A percentile compares a stretch with the other conserved stretches of the same genome.
Conservation (phyloP, 1,284 basidiomycete species). For the Flammula alnicola region DNA sequence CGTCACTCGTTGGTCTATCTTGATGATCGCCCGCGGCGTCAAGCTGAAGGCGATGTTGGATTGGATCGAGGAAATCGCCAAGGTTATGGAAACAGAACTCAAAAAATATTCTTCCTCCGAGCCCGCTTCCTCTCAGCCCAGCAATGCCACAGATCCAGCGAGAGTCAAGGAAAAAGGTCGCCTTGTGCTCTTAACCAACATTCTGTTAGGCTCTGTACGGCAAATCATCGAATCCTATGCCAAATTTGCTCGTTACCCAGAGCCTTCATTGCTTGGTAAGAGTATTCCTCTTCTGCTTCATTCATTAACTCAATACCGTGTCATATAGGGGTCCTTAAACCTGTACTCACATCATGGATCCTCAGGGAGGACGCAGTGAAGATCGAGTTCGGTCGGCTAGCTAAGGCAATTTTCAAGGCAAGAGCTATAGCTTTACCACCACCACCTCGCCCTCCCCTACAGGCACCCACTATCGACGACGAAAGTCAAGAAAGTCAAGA, state of each 20-base stretch:
- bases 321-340: slow-evolving; percentile 32
- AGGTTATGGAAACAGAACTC: slow-evolving; percentile 64
- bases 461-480: slow-evolving; percentile 27
- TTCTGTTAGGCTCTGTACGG: slow-evolving; percentile 13
- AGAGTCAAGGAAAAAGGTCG: slow-evolving; percentile 25
- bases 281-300: slow-evolving; percentile 1
- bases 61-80: slow-evolving; percentile 74
- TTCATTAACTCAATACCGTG: slow-evolving; percentile 17
- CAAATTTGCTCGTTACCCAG: slow-evolving; percentile 61
- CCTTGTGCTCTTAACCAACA: not conserved
- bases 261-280: slow-evolving; percentile 58
- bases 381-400: slow-evolving; percentile 55
- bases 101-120: slow-evolving; percentile 29
- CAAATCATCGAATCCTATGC: slow-evolving; percentile 51
- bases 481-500: slow-evolving; percentile 81
- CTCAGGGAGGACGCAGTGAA: slow-evolving; percentile 16
- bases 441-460: slow-evolving; percentile 41
- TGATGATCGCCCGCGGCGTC: slow-evolving; percentile 65
- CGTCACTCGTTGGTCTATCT: slow-evolving; percentile 74
- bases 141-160: slow-evolving; percentile 18
- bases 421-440: slow-evolving; percentile 56
- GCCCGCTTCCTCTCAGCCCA: slow-evolving; percentile 3
- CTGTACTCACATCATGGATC: slow-evolving; percentile 25
- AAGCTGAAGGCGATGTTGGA: slow-evolving; percentile 59
- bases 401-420: slow-evolving; percentile 70